Percentiles rank a stretch among this genome's conserved stretches.
These are phyloP conservation scores for Phoma sp. DNA, from an alignment of 2,329 filamentous ascomycete species.

Conservation along the genomic window DNA sequence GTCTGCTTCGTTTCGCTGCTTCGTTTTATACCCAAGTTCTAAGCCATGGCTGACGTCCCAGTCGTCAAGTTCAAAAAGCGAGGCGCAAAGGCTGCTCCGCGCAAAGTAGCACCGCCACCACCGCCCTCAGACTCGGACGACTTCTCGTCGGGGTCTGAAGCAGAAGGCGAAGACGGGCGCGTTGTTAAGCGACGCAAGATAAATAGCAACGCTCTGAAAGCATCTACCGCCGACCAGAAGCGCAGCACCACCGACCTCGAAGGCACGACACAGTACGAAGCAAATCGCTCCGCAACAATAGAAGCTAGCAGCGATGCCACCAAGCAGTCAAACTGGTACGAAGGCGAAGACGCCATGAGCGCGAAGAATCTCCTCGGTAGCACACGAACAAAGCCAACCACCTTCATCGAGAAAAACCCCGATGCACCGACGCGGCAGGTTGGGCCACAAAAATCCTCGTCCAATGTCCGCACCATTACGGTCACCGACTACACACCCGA, in stretches of 20 bases:
- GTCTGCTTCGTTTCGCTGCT: no score
- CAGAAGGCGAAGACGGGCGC: conserved; percentile 69
- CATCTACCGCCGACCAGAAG: conserved; percentile 63
- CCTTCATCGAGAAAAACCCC: conserved; percentile 80
- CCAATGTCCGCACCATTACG: conserved; percentile 89
- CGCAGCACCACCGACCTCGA: conserved; percentile 44
- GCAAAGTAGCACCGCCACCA: conserved; percentile 83
- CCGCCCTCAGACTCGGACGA: conserved; percentile 59
- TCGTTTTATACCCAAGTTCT: not conserved
- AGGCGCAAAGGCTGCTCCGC: conserved; percentile 74
- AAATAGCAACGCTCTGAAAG: conserved; percentile 68
- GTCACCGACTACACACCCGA: conserved; percentile 90
- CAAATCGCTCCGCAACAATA: conserved; percentile 68
- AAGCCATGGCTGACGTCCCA: conserved; percentile 50
- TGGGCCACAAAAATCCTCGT: conserved; percentile 85
- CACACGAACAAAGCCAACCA: conserved; percentile 52
- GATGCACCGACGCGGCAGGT: conserved; percentile 72
- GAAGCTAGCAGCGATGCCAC: conserved; percentile 83
- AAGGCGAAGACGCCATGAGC: conserved; percentile 60
- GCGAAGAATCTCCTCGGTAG: conserved; percentile 66
- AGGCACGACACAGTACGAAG: conserved; percentile 61
- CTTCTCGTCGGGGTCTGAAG: conserved; percentile 74
- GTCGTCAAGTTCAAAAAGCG: conserved; percentile 86
- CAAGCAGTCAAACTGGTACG: conserved; percentile 87
- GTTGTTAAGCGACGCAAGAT: conserved; percentile 80